Conservation (phyloP, 2,329 filamentous ascomycete species). For the Pseudogymnoascus sp. region DNA sequence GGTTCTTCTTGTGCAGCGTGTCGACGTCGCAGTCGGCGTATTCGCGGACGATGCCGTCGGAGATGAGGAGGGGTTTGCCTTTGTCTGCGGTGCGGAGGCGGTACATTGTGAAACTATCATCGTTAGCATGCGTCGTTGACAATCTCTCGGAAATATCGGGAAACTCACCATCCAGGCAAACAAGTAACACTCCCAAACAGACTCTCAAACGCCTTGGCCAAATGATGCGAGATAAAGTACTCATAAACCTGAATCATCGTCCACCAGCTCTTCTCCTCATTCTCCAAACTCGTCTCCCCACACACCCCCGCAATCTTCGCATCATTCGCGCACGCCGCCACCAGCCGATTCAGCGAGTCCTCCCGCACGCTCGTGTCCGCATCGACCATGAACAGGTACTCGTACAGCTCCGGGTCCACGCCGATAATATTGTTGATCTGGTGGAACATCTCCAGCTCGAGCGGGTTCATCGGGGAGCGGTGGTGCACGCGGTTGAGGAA, state of each 20-base stretch:
- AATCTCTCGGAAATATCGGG: no score
- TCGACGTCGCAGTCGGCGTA: constrained; percentile 87
- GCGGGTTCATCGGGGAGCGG: constrained; percentile 84
- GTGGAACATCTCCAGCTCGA: constrained; percentile 97
- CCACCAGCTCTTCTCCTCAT: constrained; percentile 93
- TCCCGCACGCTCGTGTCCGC: constrained; percentile 91
- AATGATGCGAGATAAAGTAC: constrained; percentile 97
- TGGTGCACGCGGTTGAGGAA: constrained; percentile 98
- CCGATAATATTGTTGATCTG: constrained; percentile 99
- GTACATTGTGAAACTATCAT: constrained; percentile 91
- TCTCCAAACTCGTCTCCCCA: constrained; percentile 91
- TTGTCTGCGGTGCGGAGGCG: constrained; percentile 88
- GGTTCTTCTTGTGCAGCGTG: constrained; percentile 89
- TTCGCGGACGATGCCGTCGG: constrained; percentile 76
- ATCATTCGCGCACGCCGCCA: constrained; percentile 87
- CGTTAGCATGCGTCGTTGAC: constrained; percentile 32
- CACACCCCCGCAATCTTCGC: constrained; percentile 96
- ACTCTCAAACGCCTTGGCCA: constrained; percentile 95
- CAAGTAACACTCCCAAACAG: constrained; percentile 97
- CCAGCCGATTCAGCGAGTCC: constrained; percentile 84
- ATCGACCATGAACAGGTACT: constrained; percentile 95
- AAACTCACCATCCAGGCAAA: constrained; percentile 94
- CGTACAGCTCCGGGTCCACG: constrained; percentile 93
- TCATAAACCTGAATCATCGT: constrained; percentile 99
- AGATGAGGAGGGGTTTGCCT: constrained; percentile 88